Percentiles rank a stretch among this genome's conserved stretches.
Conservation (phyloP, 441 rosid genomes). For the Eruca vesicaria region DNA sequence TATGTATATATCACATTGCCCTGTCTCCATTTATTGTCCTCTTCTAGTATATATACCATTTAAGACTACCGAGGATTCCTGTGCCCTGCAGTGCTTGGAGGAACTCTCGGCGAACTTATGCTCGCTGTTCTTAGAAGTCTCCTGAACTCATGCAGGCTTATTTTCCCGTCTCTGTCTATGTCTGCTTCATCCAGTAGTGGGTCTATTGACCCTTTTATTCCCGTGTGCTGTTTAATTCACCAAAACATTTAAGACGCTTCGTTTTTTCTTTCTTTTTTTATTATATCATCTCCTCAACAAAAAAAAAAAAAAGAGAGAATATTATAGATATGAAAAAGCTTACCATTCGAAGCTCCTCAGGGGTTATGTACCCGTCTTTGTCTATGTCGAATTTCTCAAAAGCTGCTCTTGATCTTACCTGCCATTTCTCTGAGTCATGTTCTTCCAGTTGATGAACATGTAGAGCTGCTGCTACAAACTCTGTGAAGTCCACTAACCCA, state of each 20-base stretch:
- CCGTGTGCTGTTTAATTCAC: constrained; percentile 73
- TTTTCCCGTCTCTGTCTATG: constrained; percentile 93
- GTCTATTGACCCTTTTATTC: constrained; percentile 86
- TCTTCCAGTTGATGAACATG: constrained; percentile 97
- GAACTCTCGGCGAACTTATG: constrained; percentile 59
- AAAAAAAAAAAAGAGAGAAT: neutral
- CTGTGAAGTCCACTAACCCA: constrained; percentile 93
- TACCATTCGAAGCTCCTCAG: constrained; percentile 88
- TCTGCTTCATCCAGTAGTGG: constrained; percentile 99
- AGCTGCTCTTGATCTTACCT: constrained; percentile 69
- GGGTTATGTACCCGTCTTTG: constrained; percentile 84
- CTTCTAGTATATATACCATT: neutral
- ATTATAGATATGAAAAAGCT: neutral
- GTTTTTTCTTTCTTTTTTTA: neutral
- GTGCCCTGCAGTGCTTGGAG: constrained; percentile 47
- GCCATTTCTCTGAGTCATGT: constrained; percentile 92
- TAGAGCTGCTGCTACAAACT: constrained; percentile 95
- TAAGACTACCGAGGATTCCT: constrained; percentile 30
- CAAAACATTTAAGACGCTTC: neutral
- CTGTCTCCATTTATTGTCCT: neutral
- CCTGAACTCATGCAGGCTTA: constrained; percentile 93
- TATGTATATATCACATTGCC: neutral
- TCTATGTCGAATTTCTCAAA: constrained; percentile 94
- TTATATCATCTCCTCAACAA: constrained; percentile 6
- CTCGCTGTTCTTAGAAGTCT: constrained; percentile 95